These are phyloP conservation scores for Isabelozyma rhagii DNA, from an alignment of 805 yeast genomes.

Conservation along the genomic window DNA sequence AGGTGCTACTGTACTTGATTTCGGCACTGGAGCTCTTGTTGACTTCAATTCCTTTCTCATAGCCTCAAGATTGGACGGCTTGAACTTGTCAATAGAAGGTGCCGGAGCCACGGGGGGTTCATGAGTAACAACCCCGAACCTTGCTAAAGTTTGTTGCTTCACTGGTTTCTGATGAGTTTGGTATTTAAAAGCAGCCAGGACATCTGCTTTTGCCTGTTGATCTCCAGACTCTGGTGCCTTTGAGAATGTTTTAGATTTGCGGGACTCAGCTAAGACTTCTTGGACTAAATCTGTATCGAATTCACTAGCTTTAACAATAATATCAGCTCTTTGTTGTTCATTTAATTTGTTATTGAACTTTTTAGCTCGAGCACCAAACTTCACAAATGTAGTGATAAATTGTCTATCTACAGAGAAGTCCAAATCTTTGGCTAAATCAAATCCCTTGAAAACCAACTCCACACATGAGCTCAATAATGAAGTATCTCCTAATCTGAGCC, in stretches of 20 bases:
- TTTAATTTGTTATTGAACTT: conserved; percentile 68
- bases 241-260: conserved; percentile 33
- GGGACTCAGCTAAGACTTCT: conserved; percentile 40
- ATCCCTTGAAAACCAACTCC: conserved; percentile 58
- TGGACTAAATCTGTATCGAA: conserved; percentile 57
- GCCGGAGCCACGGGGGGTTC: conserved; percentile 36
- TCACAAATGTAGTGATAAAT: conserved; percentile 55
- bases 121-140: conserved; percentile 31
- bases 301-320: conserved; percentile 57
- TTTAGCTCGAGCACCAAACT: conserved; percentile 63
- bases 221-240: conserved; percentile 15
- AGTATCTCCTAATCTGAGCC: conserved; percentile 81
- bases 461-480: conserved; percentile 74
- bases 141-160: conserved; percentile 32
- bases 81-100: conserved; percentile 19
- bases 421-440: conserved; percentile 61
- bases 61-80: conserved; percentile 29
- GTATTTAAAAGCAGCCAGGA: conserved; percentile 17
- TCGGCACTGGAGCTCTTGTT: conserved; percentile 18
- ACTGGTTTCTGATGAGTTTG: conserved; percentile 19
- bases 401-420: conserved; percentile 49
- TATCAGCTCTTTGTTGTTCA: conserved; percentile 60
- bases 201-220: conserved; percentile 2
- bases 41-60: conserved; percentile 28
- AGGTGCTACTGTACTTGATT: conserved; percentile 27